These are phyloP conservation scores for Oryza nivara DNA, from an alignment of 176 grass and related monocot species.

Conservation along the genomic window DNA sequence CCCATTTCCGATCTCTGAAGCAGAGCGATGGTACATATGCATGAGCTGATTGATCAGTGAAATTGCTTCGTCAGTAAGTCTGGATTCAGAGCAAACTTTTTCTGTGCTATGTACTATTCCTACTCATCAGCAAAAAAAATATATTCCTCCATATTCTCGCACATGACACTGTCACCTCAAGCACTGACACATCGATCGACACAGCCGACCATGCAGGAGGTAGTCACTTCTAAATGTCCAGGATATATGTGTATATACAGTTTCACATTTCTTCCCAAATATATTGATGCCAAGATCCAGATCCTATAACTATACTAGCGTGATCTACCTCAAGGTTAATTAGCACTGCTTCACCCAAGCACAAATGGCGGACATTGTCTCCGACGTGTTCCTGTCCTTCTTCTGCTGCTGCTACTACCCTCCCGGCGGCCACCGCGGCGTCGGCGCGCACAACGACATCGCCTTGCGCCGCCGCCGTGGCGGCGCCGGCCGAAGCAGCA, in stretches of 20 bases:
- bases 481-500: constrained; percentile 11
- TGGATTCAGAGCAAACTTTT: neutral
- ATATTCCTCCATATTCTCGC: constrained; percentile 11
- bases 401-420: constrained; percentile 59
- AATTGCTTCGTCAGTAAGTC: constrained; percentile 38
- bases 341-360: too few relatives aligned
- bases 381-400: constrained; percentile 56
- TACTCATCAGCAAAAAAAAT: neutral
- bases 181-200: neutral
- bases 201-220: too few relatives aligned
- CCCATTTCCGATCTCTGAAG: too few relatives aligned
- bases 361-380: constrained; percentile 58
- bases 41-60: neutral
- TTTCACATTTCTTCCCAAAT: neutral
- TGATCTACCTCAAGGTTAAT: too few relatives aligned
- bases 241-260: neutral
- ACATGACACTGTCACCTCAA: constrained; percentile 21
- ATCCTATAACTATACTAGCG: too few relatives aligned
- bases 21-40: neutral
- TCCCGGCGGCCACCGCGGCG: constrained; percentile 32
- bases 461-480: neutral
- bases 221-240: too few relatives aligned
- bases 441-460: constrained; percentile 6
- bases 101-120: too few relatives aligned
- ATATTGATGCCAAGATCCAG: too few relatives aligned